phyloP scores from a whole-genome alignment of 371 early-diverging fungal genomes.

The Mucor lusitanicus region DNA sequence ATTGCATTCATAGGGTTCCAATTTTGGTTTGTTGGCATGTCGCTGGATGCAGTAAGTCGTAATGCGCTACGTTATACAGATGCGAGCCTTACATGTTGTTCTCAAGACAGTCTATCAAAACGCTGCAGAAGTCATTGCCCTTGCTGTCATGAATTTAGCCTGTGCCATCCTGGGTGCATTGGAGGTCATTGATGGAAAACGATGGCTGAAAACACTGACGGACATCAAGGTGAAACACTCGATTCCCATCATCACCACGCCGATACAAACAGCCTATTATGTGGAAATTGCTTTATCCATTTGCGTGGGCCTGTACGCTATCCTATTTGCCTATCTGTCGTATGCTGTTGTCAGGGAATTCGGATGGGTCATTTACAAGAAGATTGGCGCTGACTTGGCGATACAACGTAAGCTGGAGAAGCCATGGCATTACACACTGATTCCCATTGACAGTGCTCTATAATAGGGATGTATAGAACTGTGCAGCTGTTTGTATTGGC shows the following conservation, averaged over 20 bases:
- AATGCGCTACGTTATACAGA: no score
- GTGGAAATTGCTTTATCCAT: conserved; percentile 43
- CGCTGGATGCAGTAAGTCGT: conserved; percentile 50
- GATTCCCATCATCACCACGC: conserved; percentile 8
- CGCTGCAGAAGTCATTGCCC: conserved; percentile 41
- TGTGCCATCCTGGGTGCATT: conserved; percentile 50
- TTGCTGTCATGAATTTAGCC: conserved; percentile 42
- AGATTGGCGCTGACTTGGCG: conserved; percentile 37
- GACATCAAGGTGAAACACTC: conserved; percentile 8
- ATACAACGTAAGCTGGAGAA: conserved; percentile 32
- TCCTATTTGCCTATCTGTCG: conserved; percentile 37
- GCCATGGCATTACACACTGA: no score
- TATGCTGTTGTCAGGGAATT: conserved; percentile 37
- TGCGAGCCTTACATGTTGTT: no score
- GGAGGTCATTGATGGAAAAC: conserved; percentile 47
- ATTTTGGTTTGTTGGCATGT: conserved; percentile 32
- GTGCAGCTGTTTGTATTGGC: conserved; percentile 51
- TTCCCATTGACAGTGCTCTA: not conserved
- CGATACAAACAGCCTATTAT: conserved; percentile 27
- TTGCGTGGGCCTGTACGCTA: conserved; percentile 31
- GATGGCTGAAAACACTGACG: conserved; percentile 36
- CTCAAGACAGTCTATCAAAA: conserved; percentile 48
- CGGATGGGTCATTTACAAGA: conserved; percentile 43
- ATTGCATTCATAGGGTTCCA: conserved; percentile 35
- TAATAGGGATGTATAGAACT: conserved; percentile 43